Conservation (phyloP, 2,329 filamentous ascomycete genomes). For the Aspergillus viridinutans region DNA sequence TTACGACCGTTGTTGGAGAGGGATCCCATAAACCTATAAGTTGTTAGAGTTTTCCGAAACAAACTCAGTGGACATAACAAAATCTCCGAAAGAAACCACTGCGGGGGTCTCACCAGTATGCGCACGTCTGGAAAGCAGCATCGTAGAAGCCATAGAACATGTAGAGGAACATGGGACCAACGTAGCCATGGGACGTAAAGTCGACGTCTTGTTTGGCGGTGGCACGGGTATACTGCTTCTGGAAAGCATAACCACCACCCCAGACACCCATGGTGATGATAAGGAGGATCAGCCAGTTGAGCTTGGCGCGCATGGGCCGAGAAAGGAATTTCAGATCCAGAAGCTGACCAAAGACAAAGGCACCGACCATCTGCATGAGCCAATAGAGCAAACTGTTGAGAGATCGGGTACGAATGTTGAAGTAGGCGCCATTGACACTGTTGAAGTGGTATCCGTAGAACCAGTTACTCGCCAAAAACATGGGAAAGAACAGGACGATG, state of each 20-base stretch:
- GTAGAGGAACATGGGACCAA: slow-evolving; percentile 81
- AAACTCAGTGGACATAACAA: background rate
- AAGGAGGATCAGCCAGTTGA: slow-evolving; percentile 59
- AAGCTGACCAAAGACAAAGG: slow-evolving; percentile 65
- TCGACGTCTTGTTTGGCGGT: slow-evolving; percentile 46
- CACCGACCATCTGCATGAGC: slow-evolving; percentile 71
- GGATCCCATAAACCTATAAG: slow-evolving; percentile 76
- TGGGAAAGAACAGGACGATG: slow-evolving; percentile 72
- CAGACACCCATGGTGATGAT: slow-evolving; percentile 71
- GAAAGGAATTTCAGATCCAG: slow-evolving; percentile 60
- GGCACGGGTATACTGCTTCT: slow-evolving; percentile 56
- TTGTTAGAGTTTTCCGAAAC: background rate
- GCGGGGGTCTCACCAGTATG: slow-evolving; percentile 66
- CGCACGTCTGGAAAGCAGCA: slow-evolving; percentile 81
- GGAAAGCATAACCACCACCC: slow-evolving; percentile 78
- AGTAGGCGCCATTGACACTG: slow-evolving; percentile 64
- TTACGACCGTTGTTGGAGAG: slow-evolving; percentile 90
- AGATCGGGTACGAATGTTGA: slow-evolving; percentile 70
- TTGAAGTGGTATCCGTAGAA: slow-evolving; percentile 80
- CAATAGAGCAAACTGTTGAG: slow-evolving; percentile 79
- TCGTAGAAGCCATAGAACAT: slow-evolving; percentile 90
- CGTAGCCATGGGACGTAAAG: slow-evolving; percentile 64
- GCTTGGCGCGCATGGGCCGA: slow-evolving; percentile 65
- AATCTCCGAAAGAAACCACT: background rate
- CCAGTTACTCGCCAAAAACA: slow-evolving; percentile 77